Base-by-base conservation (phyloP, 2,329 filamentous ascomycete genomes). In the Paramyrothecium roridum region DNA sequence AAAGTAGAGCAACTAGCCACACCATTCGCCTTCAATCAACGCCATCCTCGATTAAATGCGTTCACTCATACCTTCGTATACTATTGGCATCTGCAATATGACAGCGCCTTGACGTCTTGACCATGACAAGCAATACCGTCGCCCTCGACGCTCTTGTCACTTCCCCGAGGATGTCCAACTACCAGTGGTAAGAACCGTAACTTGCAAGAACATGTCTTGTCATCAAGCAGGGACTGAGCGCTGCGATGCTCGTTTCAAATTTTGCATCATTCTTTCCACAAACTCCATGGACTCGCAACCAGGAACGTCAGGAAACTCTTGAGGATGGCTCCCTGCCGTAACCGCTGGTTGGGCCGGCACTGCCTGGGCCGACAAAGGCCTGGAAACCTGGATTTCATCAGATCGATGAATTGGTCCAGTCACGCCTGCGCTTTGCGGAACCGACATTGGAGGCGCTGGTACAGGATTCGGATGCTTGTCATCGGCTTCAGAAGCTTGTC, bases 251-350 rank as follows among this genome's bases (percentile, higher is more conserved):
- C 75, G 71, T 46, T 75, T 74, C 16, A 84, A 67, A 58, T 82
- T 81, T 47, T 67, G 64, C 73, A 84, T 77, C 73, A 84, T 78
- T 57, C 75, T 75, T 63, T 82, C 79, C 48, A 83, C 74, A 45
- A 83, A 71, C 23, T 76, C 69, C 69, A 76, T 74, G n/a, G 75
- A 77, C 60, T 77, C 76, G 50, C 67, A 63, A 12, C 71, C 73
- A 10, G 76, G 73, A 21, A 76, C 73, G 53, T 78, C 75, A 2
- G 74, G 67, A 51, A 77, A 73, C 17, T 70, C 71, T 37, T 71
- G 70, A n/a, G 59, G 58, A 22, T 48, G 30, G 12, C 26, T 49
- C 23, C 19, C 20, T 12, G 19, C 11, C 23, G 16, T 17, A 10
- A 26, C 8, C 21, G 26, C 23, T 49, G 37, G 13, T 13, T 43